These are phyloP conservation scores for Brassica rapa DNA, from an alignment of 345 rosid species.

Conservation along the genomic window DNA sequence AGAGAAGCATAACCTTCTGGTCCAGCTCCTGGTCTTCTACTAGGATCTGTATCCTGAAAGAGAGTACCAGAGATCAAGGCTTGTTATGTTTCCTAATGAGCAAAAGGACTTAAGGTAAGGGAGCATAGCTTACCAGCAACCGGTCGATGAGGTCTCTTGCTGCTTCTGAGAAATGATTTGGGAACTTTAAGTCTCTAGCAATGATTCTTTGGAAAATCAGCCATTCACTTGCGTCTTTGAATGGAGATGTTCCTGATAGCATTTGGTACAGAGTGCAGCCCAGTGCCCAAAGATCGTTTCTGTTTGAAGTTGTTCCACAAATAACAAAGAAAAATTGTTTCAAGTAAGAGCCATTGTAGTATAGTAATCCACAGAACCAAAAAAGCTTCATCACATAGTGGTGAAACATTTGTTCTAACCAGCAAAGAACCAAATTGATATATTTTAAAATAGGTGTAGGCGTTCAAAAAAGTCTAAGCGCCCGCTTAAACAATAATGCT, in stretches of 20 bases:
- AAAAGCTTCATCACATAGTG: not conserved
- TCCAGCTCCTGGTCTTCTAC: conserved; percentile 94
- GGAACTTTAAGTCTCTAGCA: conserved; percentile 90
- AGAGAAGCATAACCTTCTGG: conserved; percentile 79
- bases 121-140: conserved; percentile 63
- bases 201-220: conserved; percentile 94
- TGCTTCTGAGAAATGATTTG: conserved; percentile 82
- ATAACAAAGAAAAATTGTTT: not conserved
- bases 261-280: conserved; percentile 99
- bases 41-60: conserved; percentile 82
- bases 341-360: conserved; percentile 30
- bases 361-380: conserved; percentile 26
- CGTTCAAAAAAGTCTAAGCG: too few relatives aligned
- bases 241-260: conserved; percentile 99
- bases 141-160: conserved; percentile 85
- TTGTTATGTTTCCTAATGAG: not conserved
- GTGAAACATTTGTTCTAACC: not conserved
- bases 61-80: conserved; percentile 24
- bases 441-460: too few relatives aligned
- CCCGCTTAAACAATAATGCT: too few relatives aligned
- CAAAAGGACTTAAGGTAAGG: conserved; percentile 5
- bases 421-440: too few relatives aligned
- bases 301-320: conserved; percentile 52
- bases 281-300: conserved; percentile 99
- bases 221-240: conserved; percentile 99